Evolutionary conservation across 2,329 filamentous ascomycete species (phyloP).

Genomic region (Alternaria gansuensis): DNA sequence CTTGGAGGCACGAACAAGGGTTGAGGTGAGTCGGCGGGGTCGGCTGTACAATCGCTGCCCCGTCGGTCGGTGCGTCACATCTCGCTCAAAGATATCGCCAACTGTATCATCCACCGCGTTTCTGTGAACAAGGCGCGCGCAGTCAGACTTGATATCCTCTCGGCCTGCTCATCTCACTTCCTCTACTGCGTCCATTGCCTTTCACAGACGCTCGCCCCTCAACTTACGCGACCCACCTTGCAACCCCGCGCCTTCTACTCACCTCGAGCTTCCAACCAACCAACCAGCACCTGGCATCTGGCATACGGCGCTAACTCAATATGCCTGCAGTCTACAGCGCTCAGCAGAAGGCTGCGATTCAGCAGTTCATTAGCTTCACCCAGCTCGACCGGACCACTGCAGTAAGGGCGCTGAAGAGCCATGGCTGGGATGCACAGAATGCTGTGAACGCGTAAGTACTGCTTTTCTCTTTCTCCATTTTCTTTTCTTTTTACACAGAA

Average conservation of each 20-base stretch:
- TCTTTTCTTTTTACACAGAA: background rate
- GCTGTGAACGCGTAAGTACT: slow-evolving; percentile 60
- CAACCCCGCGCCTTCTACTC: slow-evolving; percentile 16
- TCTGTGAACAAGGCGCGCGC: slow-evolving; percentile 9
- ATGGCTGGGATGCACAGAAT: slow-evolving; percentile 56
- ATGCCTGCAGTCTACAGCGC: slow-evolving; percentile 60
- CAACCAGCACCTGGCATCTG: background rate
- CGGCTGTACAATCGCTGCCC: slow-evolving; percentile 28
- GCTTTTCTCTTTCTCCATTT: slow-evolving; percentile 13
- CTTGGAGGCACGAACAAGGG: slow-evolving; percentile 18
- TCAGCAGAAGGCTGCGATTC: slow-evolving; percentile 58
- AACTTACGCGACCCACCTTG: slow-evolving; percentile 1
- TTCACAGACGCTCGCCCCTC: background rate
- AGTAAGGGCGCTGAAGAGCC: slow-evolving; percentile 56
- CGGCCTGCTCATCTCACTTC: background rate
- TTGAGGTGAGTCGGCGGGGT: slow-evolving; percentile 28
- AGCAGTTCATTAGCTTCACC: slow-evolving; percentile 57
- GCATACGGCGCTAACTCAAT: slow-evolving; percentile 35
- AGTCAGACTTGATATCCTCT: background rate
- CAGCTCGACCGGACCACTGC: slow-evolving; percentile 57
- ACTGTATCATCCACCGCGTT: slow-evolving; percentile 12
- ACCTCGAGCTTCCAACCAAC: slow-evolving; percentile 7
- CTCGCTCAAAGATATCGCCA: slow-evolving; percentile 24
- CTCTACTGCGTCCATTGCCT: background rate
- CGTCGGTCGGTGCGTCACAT: slow-evolving; percentile 34